Evolutionary conservation across 2,329 filamentous ascomycete species (phyloP), one percentile per base, ranked within the genome.

Genomic region (Penicillium rolfsii): DNA sequence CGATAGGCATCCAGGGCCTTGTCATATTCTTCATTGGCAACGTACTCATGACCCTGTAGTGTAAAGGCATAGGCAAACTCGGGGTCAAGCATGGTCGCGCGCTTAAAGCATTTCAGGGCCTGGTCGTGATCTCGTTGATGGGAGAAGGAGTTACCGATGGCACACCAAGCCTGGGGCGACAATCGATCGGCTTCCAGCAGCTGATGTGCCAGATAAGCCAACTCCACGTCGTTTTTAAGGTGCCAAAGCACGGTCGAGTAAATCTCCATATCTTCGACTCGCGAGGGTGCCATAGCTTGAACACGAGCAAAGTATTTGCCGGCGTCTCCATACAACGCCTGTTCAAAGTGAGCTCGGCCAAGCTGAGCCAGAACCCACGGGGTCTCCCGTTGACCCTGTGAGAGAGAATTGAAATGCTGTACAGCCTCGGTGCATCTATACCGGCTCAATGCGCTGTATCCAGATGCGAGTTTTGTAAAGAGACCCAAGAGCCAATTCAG

Each of bases 171-270:
- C 76, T 99, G 90, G 1, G 95, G 94, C 0, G 93, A 94, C 65
- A 95, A 84, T 80, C 93, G 95, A 61, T 93, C 91, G 16, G 90
- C 83, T 66, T 97, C 94, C 55, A 96, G 85, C 43, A 98, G 83
- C 70, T 96, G 91, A 71, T 98, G 94, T 0, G 94, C 92, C 30
- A 99, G 83, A 77, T 95, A 96, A 0, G 94, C 93, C 24, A 99
- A 83, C 63, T 97, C 91, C 0, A 93, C 91, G 72, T 97, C 94
- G 64, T 91, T 89, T 77, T 96, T 97, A 64, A 97, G 81, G 76
- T 97, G 93, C 95, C 96, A 99, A n/a, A 99, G 84, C n/a, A 96
- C 89, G 0, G 95, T 99, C 14, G 94, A 98, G 78, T 97, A 99
- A 38, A 98, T 89, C 74, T 99, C 95, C 93, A 98, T 97, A 72